Evolutionary conservation across 1,284 basidiomycete species (phyloP).

Genomic region (Ustilago shanxiensis): DNA sequence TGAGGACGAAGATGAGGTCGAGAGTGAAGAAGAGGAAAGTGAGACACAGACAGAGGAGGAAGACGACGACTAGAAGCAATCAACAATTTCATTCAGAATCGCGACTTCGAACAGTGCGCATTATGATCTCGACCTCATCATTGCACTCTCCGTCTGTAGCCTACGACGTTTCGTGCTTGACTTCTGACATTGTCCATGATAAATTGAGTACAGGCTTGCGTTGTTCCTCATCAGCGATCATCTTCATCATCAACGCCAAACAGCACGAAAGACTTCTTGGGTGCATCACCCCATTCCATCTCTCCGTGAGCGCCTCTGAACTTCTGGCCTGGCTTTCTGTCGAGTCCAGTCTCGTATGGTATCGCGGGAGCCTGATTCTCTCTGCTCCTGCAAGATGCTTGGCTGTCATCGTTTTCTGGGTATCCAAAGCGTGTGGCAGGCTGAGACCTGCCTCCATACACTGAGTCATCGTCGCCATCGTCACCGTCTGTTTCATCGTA

Average conservation of each 20-base stretch:
- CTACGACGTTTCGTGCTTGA: neutral
- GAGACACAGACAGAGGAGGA: neutral
- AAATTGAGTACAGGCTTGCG: neutral
- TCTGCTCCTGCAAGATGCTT: neutral
- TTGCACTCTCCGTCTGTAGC: too few relatives aligned
- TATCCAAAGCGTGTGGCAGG: conserved; percentile 30
- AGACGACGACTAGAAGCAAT: neutral
- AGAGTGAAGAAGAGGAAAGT: neutral
- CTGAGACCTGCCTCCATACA: conserved; percentile 23
- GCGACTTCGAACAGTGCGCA: too few relatives aligned
- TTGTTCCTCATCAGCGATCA: neutral
- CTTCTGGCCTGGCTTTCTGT: conserved; percentile 28
- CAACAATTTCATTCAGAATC: too few relatives aligned
- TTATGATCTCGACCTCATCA: too few relatives aligned
- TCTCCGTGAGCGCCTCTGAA: conserved; percentile 53
- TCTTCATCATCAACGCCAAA: conserved; percentile 54
- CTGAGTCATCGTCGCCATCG: conserved; percentile 39
- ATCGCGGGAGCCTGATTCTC: neutral
- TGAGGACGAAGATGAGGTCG: neutral
- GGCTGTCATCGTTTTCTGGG: neutral
- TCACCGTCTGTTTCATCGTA: conserved; percentile 10
- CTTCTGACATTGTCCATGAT: neutral
- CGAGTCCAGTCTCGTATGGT: conserved; percentile 19
- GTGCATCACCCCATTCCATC: conserved; percentile 57
- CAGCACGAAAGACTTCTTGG: conserved; percentile 50